Base-by-base conservation (phyloP, 495 filamentous ascomycete genomes). In the Filosporella fistucella region DNA sequence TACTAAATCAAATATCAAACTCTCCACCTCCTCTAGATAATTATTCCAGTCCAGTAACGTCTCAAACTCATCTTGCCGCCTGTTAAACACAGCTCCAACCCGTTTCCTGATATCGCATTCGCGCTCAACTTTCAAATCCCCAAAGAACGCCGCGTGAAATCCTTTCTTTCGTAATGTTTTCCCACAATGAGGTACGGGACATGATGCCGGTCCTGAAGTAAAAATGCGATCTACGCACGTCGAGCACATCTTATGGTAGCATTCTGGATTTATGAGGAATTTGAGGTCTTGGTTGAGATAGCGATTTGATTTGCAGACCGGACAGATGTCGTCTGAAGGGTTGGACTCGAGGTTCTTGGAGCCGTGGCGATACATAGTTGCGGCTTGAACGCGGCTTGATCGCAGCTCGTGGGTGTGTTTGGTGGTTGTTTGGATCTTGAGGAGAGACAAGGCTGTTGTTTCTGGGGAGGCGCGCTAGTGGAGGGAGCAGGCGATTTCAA, bases 201-300 rank as follows among this genome's bases (percentile, higher is more conserved):
- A 99, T 36, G 86, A 82, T 11, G 89, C 85, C 0, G 94, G 93
- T 0, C 93, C 91, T 18, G 83, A 81, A 20, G 85, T 85, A 77
- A 96, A 98, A 51, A 96, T 88, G 21, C 91, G 85, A 70, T 90
- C 87, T 40, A 97, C 91, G 72, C 93, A 97, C 26, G 84, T 87
- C 58, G 83, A 79, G 69, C 93, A 99, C 89, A 99, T 96, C 52
- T 86, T 88, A 77, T 99, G 93, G 75, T 97, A 99, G 77, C 93
- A 99, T 71, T 94, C 88, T 14, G 91, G 87, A 66, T 96, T 95
- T 66, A 97, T 88, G 52, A 94, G 85, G 68, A 99, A 96, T 42
- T 78, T 74, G 80, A 99, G 90, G 68, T 88, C 81, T 18, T 81
- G 82, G 70, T 96, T 97, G 61, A 97, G 81, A 72, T 97, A 97